Conservation (phyloP, 305 asterid species). For the Ilex paraguariensis region DNA sequence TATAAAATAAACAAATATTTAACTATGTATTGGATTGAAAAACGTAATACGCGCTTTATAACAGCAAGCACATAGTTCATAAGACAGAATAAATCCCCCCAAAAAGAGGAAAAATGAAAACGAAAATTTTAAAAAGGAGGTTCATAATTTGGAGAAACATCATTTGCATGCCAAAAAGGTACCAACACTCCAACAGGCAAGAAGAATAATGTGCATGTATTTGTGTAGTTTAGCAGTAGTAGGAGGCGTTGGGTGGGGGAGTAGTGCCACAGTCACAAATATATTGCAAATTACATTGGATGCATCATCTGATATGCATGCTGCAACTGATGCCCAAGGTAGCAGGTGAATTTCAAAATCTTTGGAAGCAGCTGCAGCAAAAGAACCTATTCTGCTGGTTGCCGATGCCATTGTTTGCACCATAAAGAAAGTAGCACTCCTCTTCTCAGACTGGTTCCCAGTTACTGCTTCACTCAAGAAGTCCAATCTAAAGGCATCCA, state of each 20-base stretch:
- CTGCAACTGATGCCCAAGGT: slow-evolving; percentile 99
- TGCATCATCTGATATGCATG: slow-evolving; percentile 75
- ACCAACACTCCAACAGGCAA: no score
- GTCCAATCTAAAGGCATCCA: slow-evolving; percentile 73
- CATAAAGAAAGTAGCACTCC: slow-evolving; percentile 60
- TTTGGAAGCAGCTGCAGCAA: slow-evolving; percentile 76
- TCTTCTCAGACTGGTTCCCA: slow-evolving; percentile 48
- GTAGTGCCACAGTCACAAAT: slow-evolving; percentile 21
- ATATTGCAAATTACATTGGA: slow-evolving; percentile 42
- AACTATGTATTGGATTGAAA: no score
- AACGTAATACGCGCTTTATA: no score
- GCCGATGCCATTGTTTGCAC: slow-evolving; percentile 88
- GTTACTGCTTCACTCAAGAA: slow-evolving; percentile 68
- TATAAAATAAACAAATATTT: no score
- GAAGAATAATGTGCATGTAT: no score
- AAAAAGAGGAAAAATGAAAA: no score
- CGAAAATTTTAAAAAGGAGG: no score
- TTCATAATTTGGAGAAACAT: no score
- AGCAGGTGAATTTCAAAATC: slow-evolving; percentile 88
- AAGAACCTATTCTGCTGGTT: slow-evolving; percentile 84
- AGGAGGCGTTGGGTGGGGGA: slow-evolving; percentile 8
- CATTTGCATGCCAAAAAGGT: no score
- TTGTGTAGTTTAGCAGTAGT: not conserved
- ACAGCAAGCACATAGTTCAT: no score
- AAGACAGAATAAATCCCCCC: no score